phyloP scores from a whole-genome alignment of 2,329 filamentous ascomycete species.

The Tolypocladium sp. region DNA sequence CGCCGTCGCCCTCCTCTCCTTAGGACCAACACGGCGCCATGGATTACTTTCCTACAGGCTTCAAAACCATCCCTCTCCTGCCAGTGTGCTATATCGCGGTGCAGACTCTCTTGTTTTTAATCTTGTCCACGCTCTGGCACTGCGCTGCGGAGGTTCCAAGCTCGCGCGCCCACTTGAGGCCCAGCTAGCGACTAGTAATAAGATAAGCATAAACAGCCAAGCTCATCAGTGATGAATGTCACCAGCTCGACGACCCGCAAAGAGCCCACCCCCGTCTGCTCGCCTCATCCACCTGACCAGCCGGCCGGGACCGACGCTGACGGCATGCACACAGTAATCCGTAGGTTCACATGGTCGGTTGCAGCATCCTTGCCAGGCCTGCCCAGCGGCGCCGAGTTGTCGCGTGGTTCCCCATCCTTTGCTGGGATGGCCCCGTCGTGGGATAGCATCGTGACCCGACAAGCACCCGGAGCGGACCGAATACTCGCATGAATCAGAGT shows the following conservation, averaged over 20 bases:
- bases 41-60: too few species aligned
- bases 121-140: too few species aligned
- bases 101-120: too few species aligned
- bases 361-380: background rate
- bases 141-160: background rate
- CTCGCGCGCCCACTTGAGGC: background rate
- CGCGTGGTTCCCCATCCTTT: background rate
- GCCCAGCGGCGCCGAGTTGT: background rate
- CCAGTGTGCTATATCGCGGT: too few species aligned
- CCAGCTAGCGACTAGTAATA: background rate
- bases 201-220: background rate
- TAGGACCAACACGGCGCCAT: too few species aligned
- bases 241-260: background rate
- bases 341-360: background rate
- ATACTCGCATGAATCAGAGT: background rate
- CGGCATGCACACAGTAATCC: too few species aligned
- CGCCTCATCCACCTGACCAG: background rate
- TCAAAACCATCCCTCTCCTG: too few species aligned
- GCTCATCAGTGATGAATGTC: background rate
- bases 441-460: too few species aligned
- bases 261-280: background rate
- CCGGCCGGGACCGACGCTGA: background rate
- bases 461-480: background rate
- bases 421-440: background rate
- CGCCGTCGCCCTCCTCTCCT: too few species aligned